Evolutionary conservation across 1,284 basidiomycete genomes (phyloP), one percentile per base, ranked within the genome.

Genomic region (Tilletia setariae): DNA sequence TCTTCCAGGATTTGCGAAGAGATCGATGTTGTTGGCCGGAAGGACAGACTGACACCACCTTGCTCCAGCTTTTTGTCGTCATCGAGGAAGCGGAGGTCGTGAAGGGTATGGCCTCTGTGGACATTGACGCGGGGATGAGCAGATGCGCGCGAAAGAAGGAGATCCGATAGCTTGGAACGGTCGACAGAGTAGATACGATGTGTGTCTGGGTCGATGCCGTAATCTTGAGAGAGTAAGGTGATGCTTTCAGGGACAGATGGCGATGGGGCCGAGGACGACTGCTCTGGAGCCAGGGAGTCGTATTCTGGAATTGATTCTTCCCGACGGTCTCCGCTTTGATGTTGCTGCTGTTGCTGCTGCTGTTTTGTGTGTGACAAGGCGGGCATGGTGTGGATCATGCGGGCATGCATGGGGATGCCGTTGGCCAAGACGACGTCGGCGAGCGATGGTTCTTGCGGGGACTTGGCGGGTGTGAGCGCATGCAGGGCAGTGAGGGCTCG

Each of bases 161-260:
- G 87, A 82, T 91, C 88, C 81, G 96, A 97, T 59, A 98, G 87
- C 73, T 93, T 86, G 15, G 89, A 88, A 70, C 94, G 88, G 83
- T 93, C 91, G 77, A 97, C 92, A 59, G 93, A 95, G 84, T 95
- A 93, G 83, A 96, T 95, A 82, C 88, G 91, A 90, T 95, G 83
- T 44, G 90, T 91, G 88, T 93, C 91, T 77, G 91, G 91, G 80
- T 91, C 86, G 75, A 87, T 90, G 84, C 95, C 92, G 84, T 97
- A 97, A 61, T 86, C 84, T 85, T 95, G 94, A 9, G 64, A 65
- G 44, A 30, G 23, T 4, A 65, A 46, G 13, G 2, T 47, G 42
- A 47, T 46, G n/a, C 11, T 42, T 25, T 19, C 42, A 6, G 28
- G 8, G 9, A 8, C 21, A 35, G 21, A 6, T 35, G 61, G 21